Evolutionary conservation across 805 yeast species (phyloP), one percentile per base, ranked within the genome.

Genomic region (Metschnikowia reukaufii): DNA sequence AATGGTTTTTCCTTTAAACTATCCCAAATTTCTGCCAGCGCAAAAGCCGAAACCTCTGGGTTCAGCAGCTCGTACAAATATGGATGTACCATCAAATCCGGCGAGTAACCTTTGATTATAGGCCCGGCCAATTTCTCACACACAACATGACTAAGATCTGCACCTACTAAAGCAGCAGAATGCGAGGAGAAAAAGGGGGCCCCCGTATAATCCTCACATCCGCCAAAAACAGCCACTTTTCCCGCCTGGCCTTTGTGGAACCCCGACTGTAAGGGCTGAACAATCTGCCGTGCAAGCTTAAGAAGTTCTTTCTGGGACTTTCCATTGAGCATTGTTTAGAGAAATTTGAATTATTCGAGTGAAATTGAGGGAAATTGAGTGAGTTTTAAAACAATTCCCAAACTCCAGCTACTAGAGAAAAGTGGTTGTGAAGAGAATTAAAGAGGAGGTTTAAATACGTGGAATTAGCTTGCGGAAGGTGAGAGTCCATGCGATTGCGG

Each of bases 41-140:
- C 54, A 21, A 54, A 44, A 17, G 47, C 34, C 21, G 50, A 44
- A 34, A 61, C 56, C 19, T 59, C 61, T 6, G 68, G 67, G 35
- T 62, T 63, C 39, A 63, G 66, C 47, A 73, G 59, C 56, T 82
- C 90, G 46, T 68, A 74, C 54, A 91, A 62, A 62, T 88, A 89
- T 0, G 98, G 98, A 69, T 94, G 98, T 1, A 94, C 96, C 97
- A 92, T 94, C 41, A 92, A 68, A 61, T 92, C 90, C 0, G 99
- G 98, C 6, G 95, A 81, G 66, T 94, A 94, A 23, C 84, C 68
- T 66, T 92, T 92, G 60, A 92, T 89, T 6, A 88, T 84, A 0
- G 84, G 68, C 0, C 88, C 91, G 0, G 97, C 97, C 25, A 71
- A 67, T 42, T 69, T 65, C 55, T 89, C 96, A 68, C 98, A 94